phyloP scores from a whole-genome alignment of 257 asterid genomes.

The Jacaranda mimosifolia region DNA sequence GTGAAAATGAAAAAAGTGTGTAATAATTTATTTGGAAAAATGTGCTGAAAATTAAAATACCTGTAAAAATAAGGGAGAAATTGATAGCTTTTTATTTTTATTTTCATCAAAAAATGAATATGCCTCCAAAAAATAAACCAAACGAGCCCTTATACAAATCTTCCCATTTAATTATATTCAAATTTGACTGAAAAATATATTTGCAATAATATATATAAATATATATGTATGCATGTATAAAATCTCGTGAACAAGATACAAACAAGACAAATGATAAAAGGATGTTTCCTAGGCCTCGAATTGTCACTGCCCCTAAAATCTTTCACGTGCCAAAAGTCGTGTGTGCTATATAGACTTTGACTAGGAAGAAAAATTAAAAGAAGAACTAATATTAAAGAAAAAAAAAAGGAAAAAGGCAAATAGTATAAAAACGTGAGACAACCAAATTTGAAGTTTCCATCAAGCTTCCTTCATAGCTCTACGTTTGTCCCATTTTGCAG shows the following conservation, averaged over 20 bases:
- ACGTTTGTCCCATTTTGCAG: conserved; percentile 48
- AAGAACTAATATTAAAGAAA: conserved; percentile 18
- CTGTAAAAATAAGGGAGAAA: too few species aligned
- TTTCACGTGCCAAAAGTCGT: conserved; percentile 51
- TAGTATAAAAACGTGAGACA: conserved; percentile 45
- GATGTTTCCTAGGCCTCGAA: conserved; percentile 46
- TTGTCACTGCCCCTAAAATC: conserved; percentile 38
- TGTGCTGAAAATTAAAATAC: too few species aligned
- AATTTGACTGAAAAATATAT: not conserved
- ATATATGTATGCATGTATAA: not conserved
- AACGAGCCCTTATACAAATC: not conserved
- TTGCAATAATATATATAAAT: not conserved
- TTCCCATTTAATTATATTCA: not conserved
- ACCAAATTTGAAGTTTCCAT: conserved; percentile 44
- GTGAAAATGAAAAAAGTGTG: too few species aligned
- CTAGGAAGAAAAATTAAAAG: not conserved
- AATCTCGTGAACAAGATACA: conserved; percentile 3
- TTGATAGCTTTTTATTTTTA: too few species aligned
- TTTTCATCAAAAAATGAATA: too few species aligned
- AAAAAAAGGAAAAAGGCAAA: conserved; percentile 21
- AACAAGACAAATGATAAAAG: conserved; percentile 26
- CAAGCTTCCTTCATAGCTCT: conserved; percentile 44
- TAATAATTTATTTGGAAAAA: too few species aligned
- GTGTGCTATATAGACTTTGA: conserved; percentile 33
- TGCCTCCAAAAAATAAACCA: too few species aligned